Percentiles rank a stretch among this genome's conserved stretches.
Evolutionary conservation across 208 protist species (phyloP).

Genomic region (Trypanosoma mega): DNA sequence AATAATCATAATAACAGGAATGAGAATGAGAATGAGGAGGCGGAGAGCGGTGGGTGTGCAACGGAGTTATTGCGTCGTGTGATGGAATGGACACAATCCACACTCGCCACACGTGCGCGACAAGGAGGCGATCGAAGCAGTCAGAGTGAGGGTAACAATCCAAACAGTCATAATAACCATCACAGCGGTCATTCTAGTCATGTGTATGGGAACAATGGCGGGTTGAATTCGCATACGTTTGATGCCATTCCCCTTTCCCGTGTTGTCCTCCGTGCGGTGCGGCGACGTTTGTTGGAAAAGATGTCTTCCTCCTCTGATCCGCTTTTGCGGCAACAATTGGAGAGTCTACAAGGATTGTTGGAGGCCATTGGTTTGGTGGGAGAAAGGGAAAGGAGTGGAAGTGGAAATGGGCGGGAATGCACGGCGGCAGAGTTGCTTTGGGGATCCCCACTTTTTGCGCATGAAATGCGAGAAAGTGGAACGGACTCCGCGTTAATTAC

Average conservation of each 20-base stretch:
- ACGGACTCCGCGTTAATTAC: too few relatives aligned
- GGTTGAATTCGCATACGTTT: too few relatives aligned
- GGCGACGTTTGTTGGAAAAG: slow-evolving; percentile 63
- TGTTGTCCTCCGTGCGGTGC: slow-evolving; percentile 43
- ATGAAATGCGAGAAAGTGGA: slow-evolving; percentile 27
- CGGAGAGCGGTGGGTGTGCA: slow-evolving; percentile 24
- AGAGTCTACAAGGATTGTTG: slow-evolving; percentile 11
- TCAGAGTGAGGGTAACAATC: slow-evolving; percentile 40
- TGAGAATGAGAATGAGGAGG: too few relatives aligned
- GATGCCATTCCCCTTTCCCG: slow-evolving; percentile 56
- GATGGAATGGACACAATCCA: slow-evolving; percentile 26
- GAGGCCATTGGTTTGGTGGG: slow-evolving; percentile 11
- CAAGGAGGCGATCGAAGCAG: slow-evolving; percentile 3
- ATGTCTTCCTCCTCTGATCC: slow-evolving; percentile 20
- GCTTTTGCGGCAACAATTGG: slow-evolving; percentile 31
- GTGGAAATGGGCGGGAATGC: slow-evolving; percentile 5
- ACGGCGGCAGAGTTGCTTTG: slow-evolving; percentile 47
- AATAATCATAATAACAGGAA: too few relatives aligned
- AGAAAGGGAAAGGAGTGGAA: background rate
- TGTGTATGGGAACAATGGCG: too few relatives aligned
- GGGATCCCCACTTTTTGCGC: slow-evolving; percentile 51
- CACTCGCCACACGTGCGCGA: slow-evolving; percentile 25
- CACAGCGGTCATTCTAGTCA: too few relatives aligned
- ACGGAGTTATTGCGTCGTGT: slow-evolving; percentile 26
- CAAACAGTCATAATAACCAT: too few relatives aligned